These are phyloP conservation scores for Millerozyma acaciae DNA, from an alignment of 805 yeast species.

Conservation along the genomic window DNA sequence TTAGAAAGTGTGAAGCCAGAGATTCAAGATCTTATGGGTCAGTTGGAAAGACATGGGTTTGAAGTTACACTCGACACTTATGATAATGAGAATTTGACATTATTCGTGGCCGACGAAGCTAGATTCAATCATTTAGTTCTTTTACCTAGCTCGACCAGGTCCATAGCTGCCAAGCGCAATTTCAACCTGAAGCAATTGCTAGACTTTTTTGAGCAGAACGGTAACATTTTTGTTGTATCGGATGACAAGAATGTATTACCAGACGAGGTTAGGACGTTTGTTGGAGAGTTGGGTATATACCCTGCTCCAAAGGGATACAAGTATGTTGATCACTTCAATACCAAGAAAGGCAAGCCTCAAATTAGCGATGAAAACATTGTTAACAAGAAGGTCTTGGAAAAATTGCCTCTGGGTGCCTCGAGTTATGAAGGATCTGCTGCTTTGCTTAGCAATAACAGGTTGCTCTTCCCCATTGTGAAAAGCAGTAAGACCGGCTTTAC, in stretches of 20 bases:
- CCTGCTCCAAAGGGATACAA: constrained; percentile 74
- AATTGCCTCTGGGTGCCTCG: constrained; percentile 9
- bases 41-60: constrained; percentile 14
- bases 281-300: constrained; percentile 76
- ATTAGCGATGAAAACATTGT: constrained; percentile 27
- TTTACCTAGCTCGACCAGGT: constrained; percentile 34
- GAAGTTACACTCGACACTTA: constrained; percentile 21
- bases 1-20: constrained; percentile 13
- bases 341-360: constrained; percentile 26
- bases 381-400: constrained; percentile 14
- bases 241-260: constrained; percentile 33
- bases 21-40: constrained; percentile 18
- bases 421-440: constrained; percentile 59
- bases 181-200: constrained; percentile 43
- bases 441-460: constrained; percentile 62
- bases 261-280: constrained; percentile 52
- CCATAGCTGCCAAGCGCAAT: constrained; percentile 24
- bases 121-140: constrained; percentile 29
- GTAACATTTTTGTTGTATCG: constrained; percentile 70
- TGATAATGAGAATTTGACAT: constrained; percentile 16
- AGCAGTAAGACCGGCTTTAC: constrained; percentile 67
- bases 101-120: constrained; percentile 22
- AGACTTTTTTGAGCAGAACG: constrained; percentile 62
- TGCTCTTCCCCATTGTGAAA: constrained; percentile 63
- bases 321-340: constrained; percentile 61